phyloP scores from a whole-genome alignment of 345 rosid genomes.

The Corchorus olitorius region DNA sequence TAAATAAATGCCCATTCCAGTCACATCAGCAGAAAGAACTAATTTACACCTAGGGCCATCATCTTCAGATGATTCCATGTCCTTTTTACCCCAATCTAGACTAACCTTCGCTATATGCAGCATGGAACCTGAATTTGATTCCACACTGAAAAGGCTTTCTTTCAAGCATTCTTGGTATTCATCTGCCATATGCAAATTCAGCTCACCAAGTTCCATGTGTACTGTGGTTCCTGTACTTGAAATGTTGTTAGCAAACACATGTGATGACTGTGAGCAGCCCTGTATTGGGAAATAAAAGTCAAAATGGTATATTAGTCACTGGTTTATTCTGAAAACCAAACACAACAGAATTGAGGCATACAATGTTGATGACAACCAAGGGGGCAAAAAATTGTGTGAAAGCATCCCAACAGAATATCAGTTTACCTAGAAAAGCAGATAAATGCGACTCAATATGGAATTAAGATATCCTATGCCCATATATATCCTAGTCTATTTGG shows the following conservation, averaged over 20 bases:
- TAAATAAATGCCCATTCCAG: constrained; percentile 77
- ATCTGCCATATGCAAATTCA: constrained; percentile 90
- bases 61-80: constrained; percentile 64
- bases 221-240: constrained; percentile 70
- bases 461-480: constrained; percentile 3
- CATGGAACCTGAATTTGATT: constrained; percentile 89
- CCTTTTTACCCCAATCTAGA: constrained; percentile 91
- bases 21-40: constrained; percentile 82
- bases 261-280: constrained; percentile 97
- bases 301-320: constrained; percentile 6
- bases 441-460: not conserved
- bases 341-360: not conserved
- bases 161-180: constrained; percentile 91
- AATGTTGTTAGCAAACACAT: constrained; percentile 88
- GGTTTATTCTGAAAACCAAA: not conserved
- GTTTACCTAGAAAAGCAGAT: constrained; percentile 3
- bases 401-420: constrained; percentile 9
- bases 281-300: constrained; percentile 37
- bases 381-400: not conserved
- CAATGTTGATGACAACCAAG: not conserved
- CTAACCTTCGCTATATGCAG: constrained; percentile 87
- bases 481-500: not conserved
- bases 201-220: constrained; percentile 95
- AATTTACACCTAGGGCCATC: constrained; percentile 60
- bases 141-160: constrained; percentile 80